Evolutionary conservation across 2,329 filamentous ascomycete genomes (phyloP).

Genomic region (Talaromyces sp.): DNA sequence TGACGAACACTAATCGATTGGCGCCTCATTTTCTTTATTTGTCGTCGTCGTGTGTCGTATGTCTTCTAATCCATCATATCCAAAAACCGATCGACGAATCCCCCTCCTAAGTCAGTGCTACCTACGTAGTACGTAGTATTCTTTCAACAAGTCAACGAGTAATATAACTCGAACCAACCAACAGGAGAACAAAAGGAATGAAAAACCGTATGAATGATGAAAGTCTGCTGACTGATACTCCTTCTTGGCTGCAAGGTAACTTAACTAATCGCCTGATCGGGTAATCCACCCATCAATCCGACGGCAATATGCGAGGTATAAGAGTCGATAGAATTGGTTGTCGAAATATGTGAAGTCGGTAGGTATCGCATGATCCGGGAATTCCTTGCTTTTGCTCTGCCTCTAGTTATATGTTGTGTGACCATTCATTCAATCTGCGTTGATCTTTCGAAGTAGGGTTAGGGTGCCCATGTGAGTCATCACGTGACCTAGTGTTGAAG

Average conservation of each 20-base stretch:
- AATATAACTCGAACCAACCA: too few species aligned
- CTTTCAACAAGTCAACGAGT: too few species aligned
- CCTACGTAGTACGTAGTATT: not conserved
- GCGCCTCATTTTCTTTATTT: too few species aligned
- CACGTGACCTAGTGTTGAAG: not conserved
- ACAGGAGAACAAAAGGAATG: not conserved
- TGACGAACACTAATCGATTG: too few species aligned
- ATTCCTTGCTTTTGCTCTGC: not conserved
- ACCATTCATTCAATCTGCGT: not conserved
- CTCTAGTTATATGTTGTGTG: not conserved
- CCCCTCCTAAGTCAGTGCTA: too few species aligned
- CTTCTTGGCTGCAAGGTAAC: too few species aligned
- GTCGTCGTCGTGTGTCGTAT: too few species aligned
- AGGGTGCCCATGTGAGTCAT: not conserved
- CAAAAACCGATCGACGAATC: too few species aligned
- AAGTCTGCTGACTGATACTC: not conserved
- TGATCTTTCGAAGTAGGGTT: not conserved
- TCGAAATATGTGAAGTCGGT: not conserved
- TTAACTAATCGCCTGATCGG: not conserved
- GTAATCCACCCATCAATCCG: not conserved
- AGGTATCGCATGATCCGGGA: not conserved
- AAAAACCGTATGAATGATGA: not conserved
- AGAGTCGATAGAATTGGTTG: not conserved
- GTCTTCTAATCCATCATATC: too few species aligned
- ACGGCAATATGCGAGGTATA: not conserved